Conservation (phyloP, 1,139 yeast species). For the Dujonia santamariae region DNA sequence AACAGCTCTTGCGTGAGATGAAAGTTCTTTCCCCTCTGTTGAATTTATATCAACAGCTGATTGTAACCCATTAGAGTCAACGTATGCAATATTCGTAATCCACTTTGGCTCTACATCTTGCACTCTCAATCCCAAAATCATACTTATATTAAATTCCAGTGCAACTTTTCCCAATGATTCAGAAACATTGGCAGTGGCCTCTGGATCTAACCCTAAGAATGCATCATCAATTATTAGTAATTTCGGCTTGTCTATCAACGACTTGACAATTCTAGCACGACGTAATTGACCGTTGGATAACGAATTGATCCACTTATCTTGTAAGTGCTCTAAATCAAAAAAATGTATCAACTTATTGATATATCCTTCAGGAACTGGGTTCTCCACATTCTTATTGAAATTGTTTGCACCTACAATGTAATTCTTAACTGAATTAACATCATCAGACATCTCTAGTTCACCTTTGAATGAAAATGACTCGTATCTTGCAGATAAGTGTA, state of each 20-base stretch:
- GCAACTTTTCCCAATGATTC: slow-evolving; percentile 28
- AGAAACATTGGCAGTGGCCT: slow-evolving; percentile 61
- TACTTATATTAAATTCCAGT: slow-evolving; percentile 22
- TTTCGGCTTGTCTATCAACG: slow-evolving; percentile 62
- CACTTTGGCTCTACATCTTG: slow-evolving; percentile 78
- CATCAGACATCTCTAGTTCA: slow-evolving; percentile 56
- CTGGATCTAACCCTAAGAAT: slow-evolving; percentile 84
- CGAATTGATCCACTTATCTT: slow-evolving; percentile 77
- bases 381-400: slow-evolving; percentile 32
- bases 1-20: not conserved
- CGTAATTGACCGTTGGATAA: slow-evolving; percentile 92
- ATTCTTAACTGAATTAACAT: slow-evolving; percentile 66
- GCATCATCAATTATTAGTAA: slow-evolving; percentile 84
- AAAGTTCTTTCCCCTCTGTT: not conserved
- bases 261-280: slow-evolving; percentile 80
- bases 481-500: slow-evolving; percentile 84
- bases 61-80: slow-evolving; percentile 1
- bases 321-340: slow-evolving; percentile 55
- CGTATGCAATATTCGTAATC: slow-evolving; percentile 62
- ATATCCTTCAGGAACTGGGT: slow-evolving; percentile 19
- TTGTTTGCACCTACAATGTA: slow-evolving; percentile 51
- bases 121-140: slow-evolving; percentile 71
- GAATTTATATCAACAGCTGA: not conserved
- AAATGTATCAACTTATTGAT: slow-evolving; percentile 43
- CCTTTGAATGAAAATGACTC: slow-evolving; percentile 71